A percentile compares a stretch with the other conserved stretches of the same genome.
These are phyloP conservation scores for Paramecium sonneborni DNA, from an alignment of 73 alveolate genomes.

Conservation along the genomic window DNA sequence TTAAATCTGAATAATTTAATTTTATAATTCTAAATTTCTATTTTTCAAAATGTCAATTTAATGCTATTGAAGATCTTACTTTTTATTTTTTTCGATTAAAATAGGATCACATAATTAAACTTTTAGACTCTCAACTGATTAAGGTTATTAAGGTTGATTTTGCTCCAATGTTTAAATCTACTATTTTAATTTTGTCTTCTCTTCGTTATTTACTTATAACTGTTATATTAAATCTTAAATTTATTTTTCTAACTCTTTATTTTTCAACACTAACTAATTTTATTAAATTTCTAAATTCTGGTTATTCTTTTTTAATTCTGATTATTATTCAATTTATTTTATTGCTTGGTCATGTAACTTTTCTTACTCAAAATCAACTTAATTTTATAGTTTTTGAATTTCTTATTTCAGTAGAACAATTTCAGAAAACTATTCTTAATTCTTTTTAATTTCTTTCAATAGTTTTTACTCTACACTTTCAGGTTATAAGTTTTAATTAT, in stretches of 20 bases:
- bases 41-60: neutral
- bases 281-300: neutral
- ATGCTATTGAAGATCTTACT: neutral
- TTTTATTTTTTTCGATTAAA: neutral
- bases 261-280: neutral
- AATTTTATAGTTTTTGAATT: neutral
- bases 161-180: neutral
- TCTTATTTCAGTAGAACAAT: neutral
- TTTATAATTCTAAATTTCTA: neutral
- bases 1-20: neutral
- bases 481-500: neutral
- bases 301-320: neutral
- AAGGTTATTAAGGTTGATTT: neutral
- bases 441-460: neutral
- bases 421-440: neutral
- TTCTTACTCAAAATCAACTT: neutral
- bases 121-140: neutral
- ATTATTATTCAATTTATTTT: neutral
- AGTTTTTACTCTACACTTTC: neutral
- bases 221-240: neutral
- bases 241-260: neutral
- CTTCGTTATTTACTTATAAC: neutral
- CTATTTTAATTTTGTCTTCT: neutral
- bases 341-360: neutral
- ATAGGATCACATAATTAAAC: neutral